Base-by-base conservation (phyloP, 2,329 filamentous ascomycete species). In the Didymella arachidicola region DNA sequence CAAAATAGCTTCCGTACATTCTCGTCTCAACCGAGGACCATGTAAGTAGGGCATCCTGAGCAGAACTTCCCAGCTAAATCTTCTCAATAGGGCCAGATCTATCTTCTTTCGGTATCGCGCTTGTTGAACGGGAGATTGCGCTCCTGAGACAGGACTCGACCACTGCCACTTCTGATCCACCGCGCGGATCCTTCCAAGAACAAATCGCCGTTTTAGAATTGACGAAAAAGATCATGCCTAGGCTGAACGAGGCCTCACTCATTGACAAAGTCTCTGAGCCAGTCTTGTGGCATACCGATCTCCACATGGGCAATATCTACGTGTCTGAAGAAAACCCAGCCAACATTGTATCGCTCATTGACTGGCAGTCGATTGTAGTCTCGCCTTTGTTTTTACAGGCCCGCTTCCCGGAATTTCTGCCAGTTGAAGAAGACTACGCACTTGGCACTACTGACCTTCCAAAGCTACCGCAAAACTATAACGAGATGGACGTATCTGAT, bases 281-380 rank as follows among this genome's bases (percentile, higher is more conserved):
- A 27, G 57, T 60, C 4, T 48, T 64, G 2, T 66, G 61, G 54
- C 63, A 64, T 36, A 79, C 79, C 4, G 77, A 78, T 2, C 69
- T 82, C 27, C 65, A 73, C 60, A 80, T 75, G 68, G 70, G 72
- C 26, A 77, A 78, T 46, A 76, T 78, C 14, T 77, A 68, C 42
- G 67, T 73, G 22, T 56, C 63, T 10, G 42, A 63, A 4, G 50
- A 67, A 14, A 57, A 72, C 0, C 49, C 49, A 43, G 62, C 64
- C 8, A 51, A 67, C 16, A 67, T 68, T 7, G n/a, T 41, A 18
- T 69, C 67, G 1, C n/a, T 71, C 27, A 69, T 70, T 27, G 67
- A 71, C 36, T 70, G 63, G 66, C 69, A 71, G 43, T 69, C 63
- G 2, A 61, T 65, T 41, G 64, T 62, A 7, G 55, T 77, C 7